Conservation (phyloP, 192 early-diverging fungal genomes). For the Umbelopsis ramanniana region DNA sequence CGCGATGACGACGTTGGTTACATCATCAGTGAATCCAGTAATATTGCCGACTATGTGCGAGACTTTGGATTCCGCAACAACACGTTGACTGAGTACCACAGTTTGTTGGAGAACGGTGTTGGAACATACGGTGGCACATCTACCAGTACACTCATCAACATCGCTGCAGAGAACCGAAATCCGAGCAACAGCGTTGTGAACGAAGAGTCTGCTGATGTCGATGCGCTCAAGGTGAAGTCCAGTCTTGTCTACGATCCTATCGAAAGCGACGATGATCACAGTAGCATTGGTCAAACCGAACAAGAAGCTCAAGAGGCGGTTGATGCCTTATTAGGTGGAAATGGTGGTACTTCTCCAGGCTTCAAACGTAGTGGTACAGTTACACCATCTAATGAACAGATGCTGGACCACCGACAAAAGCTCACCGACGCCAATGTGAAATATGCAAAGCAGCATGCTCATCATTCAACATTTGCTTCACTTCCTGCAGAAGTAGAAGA, state of each 20-base stretch:
- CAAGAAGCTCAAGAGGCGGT: conserved; percentile 3
- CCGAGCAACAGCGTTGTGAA: not conserved
- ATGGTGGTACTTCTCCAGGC: not conserved
- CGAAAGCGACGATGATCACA: not conserved
- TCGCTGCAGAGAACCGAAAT: not conserved
- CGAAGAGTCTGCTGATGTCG: not conserved
- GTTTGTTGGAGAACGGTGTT: conserved; percentile 14
- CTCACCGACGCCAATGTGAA: not conserved
- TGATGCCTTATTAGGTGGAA: conserved; percentile 5
- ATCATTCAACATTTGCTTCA: conserved; percentile 14
- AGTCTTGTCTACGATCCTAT: conserved; percentile 10
- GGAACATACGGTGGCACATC: conserved; percentile 3
- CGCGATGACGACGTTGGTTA: conserved; percentile 68
- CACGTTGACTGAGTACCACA: not conserved
- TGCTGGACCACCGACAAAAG: conserved; percentile 1
- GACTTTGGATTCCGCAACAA: conserved; percentile 22
- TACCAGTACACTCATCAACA: conserved; percentile 4
- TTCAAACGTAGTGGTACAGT: conserved; percentile 12
- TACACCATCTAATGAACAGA: not conserved
- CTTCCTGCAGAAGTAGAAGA: conserved; percentile 47
- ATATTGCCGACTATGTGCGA: conserved; percentile 14
- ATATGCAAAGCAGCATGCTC: conserved; percentile 12
- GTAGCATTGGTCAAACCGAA: conserved; percentile 2
- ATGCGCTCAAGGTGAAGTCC: not conserved
- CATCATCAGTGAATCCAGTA: conserved; percentile 43